phyloP scores from a whole-genome alignment of 495 filamentous ascomycete species.

The Penicillium soppii region DNA sequence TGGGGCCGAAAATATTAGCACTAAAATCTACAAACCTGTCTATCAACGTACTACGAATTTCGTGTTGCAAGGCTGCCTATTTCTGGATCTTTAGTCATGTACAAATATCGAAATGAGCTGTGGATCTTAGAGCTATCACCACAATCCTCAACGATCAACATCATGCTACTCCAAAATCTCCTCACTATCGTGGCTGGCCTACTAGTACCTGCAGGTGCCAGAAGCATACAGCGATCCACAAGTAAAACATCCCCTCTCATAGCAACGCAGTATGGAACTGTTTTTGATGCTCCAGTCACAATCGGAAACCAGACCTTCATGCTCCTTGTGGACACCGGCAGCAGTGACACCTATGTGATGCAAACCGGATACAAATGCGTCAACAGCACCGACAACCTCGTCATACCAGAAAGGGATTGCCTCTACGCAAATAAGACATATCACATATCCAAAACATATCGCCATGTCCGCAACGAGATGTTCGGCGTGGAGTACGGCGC shows the following conservation, averaged over 20 bases:
- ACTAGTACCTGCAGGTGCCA: no score
- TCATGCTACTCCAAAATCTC: no score
- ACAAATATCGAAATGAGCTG: no score
- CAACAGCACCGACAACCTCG: slow-evolving; percentile 20
- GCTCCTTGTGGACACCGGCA: slow-evolving; percentile 61
- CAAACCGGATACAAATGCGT: slow-evolving; percentile 49
- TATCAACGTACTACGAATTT: no score
- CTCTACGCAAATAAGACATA: slow-evolving; percentile 47
- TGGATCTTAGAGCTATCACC: no score
- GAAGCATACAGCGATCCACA: no score
- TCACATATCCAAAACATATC: slow-evolving; percentile 38
- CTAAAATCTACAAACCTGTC: no score
- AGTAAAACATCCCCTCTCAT: slow-evolving; percentile 6
- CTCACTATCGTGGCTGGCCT: no score
- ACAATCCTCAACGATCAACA: no score
- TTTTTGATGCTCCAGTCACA: slow-evolving; percentile 22
- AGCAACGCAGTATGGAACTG: slow-evolving; percentile 18
- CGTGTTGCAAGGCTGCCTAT: no score
- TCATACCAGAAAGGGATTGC: slow-evolving; percentile 38
- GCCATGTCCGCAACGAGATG: slow-evolving; percentile 40
- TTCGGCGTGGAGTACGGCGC: slow-evolving; percentile 62
- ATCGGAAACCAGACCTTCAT: slow-evolving; percentile 39
- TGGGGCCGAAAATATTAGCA: no score
- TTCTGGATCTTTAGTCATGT: no score
- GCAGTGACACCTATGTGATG: slow-evolving; percentile 60